Conservation (phyloP, 306 rosid genomes). For the Casuarina glauca region DNA sequence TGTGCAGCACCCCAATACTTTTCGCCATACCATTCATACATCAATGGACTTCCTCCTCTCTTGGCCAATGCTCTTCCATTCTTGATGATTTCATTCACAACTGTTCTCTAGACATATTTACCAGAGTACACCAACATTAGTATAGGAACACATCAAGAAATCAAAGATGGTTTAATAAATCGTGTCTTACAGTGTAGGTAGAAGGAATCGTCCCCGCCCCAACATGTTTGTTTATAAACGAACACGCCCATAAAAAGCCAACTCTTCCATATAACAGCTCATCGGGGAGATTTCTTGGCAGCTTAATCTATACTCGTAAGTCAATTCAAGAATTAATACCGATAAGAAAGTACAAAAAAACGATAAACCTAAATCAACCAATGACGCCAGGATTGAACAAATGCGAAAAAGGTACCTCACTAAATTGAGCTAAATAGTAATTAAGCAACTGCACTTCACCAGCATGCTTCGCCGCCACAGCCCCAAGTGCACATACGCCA, state of each 20-base stretch:
- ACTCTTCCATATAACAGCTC: constrained; percentile 75
- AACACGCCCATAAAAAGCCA: constrained; percentile 78
- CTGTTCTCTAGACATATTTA: constrained; percentile 34
- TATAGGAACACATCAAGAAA: constrained; percentile 12
- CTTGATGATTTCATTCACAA: constrained; percentile 55
- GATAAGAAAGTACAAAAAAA: not conserved
- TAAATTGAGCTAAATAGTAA: constrained; percentile 56
- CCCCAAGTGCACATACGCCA: constrained; percentile 77
- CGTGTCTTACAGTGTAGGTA: constrained; percentile 48
- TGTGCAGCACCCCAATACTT: constrained; percentile 88
- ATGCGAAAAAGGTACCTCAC: constrained; percentile 38
- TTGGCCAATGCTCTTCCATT: constrained; percentile 62
- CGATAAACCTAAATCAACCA: not conserved
- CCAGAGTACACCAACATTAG: constrained; percentile 8
- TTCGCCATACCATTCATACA: constrained; percentile 81
- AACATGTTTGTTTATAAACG: constrained; percentile 63
- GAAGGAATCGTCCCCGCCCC: constrained; percentile 60
- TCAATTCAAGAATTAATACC: not conserved
- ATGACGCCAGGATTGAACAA: not conserved
- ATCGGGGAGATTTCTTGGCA: constrained; percentile 60
- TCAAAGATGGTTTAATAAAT: constrained; percentile 5
- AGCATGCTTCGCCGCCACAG: constrained; percentile 56
- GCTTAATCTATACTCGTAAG: constrained; percentile 54
- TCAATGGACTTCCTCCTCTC: constrained; percentile 57
- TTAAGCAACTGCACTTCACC: constrained; percentile 46